phyloP scores from a whole-genome alignment of 257 asterid genomes.

The Gentiana macrophylla region DNA sequence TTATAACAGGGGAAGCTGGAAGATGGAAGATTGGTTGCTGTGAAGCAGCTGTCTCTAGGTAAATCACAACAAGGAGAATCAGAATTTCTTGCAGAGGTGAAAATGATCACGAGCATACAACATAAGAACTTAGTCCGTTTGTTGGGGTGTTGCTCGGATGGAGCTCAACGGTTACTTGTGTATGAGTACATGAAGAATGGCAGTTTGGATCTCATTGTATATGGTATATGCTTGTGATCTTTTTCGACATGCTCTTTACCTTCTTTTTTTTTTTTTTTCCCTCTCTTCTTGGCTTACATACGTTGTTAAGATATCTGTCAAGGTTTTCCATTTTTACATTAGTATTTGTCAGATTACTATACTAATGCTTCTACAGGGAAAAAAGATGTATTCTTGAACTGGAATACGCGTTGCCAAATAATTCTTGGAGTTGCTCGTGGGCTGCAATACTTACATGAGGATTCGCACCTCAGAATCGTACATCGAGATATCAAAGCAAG shows the following conservation, averaged over 20 bases:
- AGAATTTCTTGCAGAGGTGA: constrained; percentile 57
- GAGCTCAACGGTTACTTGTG: constrained; percentile 56
- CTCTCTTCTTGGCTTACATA: too few species aligned
- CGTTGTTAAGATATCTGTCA: too few species aligned
- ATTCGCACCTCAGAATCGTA: constrained; percentile 58
- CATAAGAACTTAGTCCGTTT: constrained; percentile 75
- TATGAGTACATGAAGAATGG: constrained; percentile 71
- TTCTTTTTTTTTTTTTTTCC: background rate
- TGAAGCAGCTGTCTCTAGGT: constrained; percentile 42
- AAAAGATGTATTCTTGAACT: constrained; percentile 32
- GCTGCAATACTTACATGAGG: constrained; percentile 67
- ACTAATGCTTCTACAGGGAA: constrained; percentile 30
- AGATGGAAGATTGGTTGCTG: constrained; percentile 47
- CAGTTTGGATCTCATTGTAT: constrained; percentile 56
- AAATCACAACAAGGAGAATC: constrained; percentile 71
- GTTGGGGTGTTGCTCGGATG: constrained; percentile 66
- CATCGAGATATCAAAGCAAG: constrained; percentile 79
- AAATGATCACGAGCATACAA: constrained; percentile 62
- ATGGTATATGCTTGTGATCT: constrained; percentile 24
- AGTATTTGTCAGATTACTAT: too few species aligned
- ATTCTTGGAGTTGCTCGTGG: constrained; percentile 71
- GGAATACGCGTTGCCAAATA: constrained; percentile 59
- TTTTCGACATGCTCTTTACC: background rate
- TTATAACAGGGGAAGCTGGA: constrained; percentile 45
- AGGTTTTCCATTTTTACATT: background rate